Evolutionary conservation across 2,329 filamentous ascomycete species (phyloP), one percentile per base, ranked within the genome.

Genomic region (Alternaria dauci): DNA sequence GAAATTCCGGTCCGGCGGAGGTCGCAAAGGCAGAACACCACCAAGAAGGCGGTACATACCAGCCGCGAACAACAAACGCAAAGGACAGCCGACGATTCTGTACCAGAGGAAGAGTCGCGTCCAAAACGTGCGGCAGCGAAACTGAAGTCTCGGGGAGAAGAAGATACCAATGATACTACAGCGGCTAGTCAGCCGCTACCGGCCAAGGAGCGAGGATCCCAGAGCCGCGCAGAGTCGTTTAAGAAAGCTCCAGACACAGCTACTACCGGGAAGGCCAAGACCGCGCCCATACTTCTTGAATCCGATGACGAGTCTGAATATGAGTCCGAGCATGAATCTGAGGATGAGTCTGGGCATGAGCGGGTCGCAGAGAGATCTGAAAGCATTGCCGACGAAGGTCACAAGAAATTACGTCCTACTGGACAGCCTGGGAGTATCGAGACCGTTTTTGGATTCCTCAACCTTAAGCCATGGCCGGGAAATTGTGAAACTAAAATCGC

Each of bases 371-470:
- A 62, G 4, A 42, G 59, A 4, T 53, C 20, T 16, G 63, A 60
- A 9, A 39, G 54, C 34, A 25, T 30, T 41, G 46, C 63, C 2
- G 53, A 59, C 16, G 1, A 51, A 1, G 47, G 59, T 12, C 34
- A 38, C 16, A 3, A 26, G 1, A 26, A 0, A 4, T 1, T 23
- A 18, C 32, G 46, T 36, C 32, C 32, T 16, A 34, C 26, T 2
- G 53, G 62, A 23, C 55, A 50, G 2, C 44, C 28, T 20, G 28
- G 42, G 41, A 43, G 18, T 12, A 34, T 77, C 5, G 60, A 71
- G 0, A 25, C 36, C 9, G 65, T 75, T 2, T 71, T 76, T 43
- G 34, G 58, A 2, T 75, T 71, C n/a, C 55, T 70, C 8, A 54
- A 73, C 28, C 30, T 52, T 1, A 61, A 63, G 38, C 54, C 55